Base-by-base conservation (phyloP, 139 green algal genomes). In the Diplosphaera chodatii region DNA sequence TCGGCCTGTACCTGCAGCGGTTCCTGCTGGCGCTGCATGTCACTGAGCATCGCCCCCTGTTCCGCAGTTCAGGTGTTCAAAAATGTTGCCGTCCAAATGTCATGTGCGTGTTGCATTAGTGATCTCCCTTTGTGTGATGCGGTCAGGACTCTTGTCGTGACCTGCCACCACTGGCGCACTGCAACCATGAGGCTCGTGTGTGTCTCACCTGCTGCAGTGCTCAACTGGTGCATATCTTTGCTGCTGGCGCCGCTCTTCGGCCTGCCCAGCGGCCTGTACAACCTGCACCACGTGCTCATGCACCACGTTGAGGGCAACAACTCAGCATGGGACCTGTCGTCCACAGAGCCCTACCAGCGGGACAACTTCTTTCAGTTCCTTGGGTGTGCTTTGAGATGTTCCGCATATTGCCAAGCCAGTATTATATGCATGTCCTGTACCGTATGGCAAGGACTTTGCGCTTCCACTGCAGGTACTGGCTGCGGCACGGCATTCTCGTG, bases 261-360 rank as follows among this genome's bases (percentile, higher is more conserved):
- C 2, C 68, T 96, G 22, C 89, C 90, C 27, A 73, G 66, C 32
- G 92, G 91, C 25, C 74, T 93, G 40, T 97, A 97, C 74, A 69
- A 71, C 18, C 72, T 91, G 4, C 91, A 97, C 69, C 91, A 97
- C 70, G 78, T 85, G 55, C 37, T 96, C 33, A 97, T 97, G 91
- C 91, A 97, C 66, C 91, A 97, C 81, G 73, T 83, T 31, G 88
- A 88, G 56, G 77, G 81, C 48, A 78, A 77, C 65, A 29, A 27
- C 22, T 40, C 40, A 0, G 18, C 69, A 62, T 40, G 69, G 21
- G 90, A 97, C 63, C 40, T 87, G 1, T 92, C 85, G n/a, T 91
- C 89, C 62, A 97, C 92, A 18, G 92, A 97, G 70, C 78, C 66
- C 1, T 94, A 91, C 76, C 85, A 87, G 71, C 78, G 91, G 0